Evolutionary conservation across 2,329 filamentous ascomycete species (phyloP), one percentile per base, ranked within the genome.

Genomic region (Aspergillus udagawae): DNA sequence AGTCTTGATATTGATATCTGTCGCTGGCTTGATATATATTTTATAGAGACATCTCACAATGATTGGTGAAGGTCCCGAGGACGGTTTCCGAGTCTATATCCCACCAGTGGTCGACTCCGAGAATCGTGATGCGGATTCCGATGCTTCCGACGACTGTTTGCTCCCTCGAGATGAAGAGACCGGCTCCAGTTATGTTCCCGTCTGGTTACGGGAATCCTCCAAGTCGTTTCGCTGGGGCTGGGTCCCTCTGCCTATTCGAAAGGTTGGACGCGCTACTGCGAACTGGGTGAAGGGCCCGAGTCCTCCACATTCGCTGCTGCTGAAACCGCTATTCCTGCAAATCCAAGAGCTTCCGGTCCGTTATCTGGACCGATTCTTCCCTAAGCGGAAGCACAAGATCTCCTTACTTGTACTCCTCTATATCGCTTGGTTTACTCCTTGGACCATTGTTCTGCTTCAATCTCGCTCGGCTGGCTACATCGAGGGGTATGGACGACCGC

Each of bases 161-260:
- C 66, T 62, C 27, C 68, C 68, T 27, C 64, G 67, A 51, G 65
- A 71, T 47, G 70, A 70, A 58, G 63, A 70, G 48, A 61, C 63
- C 45, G 63, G 62, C 53, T 41, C 57, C 42, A 52, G 42, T 25
- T 60, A 62, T 48, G 64, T 80, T 23, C 79, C 79, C 38, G 70
- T 80, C 54, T 81, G 79, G 79, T 63, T 80, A 56, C 72, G 72
- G 55, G 77, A 80, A 60, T 77, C 77, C 8, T 79, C 77, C 53
- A 76, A 74, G 53, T 75, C 76, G 3, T 79, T 78, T 59, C 76
- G 70, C 60, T 80, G 75, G 74, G 69, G 69, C 64, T 80, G 79
- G 79, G 73, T 81, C 4, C 79, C 79, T 3, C 61, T 79, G 17
- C 75, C 76, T 0, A 49, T 80, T 20, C 69, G 79, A 51, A 79